Conservation (phyloP, 2,329 filamentous ascomycete genomes). For the Aspergillus clavatus region DNA sequence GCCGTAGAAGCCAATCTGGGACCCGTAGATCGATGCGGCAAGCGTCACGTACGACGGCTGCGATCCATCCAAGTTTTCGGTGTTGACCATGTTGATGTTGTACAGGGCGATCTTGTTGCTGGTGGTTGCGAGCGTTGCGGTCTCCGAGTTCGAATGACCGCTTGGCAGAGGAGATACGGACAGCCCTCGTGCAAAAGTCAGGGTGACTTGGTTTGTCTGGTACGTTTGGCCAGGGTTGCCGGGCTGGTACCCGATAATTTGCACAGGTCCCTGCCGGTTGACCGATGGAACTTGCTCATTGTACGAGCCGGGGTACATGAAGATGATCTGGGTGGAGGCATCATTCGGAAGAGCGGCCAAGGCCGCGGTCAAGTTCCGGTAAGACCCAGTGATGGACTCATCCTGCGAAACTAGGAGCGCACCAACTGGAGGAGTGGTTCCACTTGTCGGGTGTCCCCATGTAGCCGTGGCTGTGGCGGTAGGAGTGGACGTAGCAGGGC, state of each 20-base stretch:
- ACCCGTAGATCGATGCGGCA: conserved; percentile 10
- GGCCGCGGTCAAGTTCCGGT: conserved; percentile 33
- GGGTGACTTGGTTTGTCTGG: conserved; percentile 11
- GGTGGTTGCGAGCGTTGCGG: conserved; percentile 18
- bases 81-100: conserved; percentile 16
- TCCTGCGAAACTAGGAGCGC: conserved; percentile 42
- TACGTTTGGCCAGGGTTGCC: conserved; percentile 17
- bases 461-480: background rate
- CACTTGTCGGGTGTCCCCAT: conserved; percentile 39
- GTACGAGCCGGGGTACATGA: conserved; percentile 25
- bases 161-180: conserved; percentile 20
- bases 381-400: conserved; percentile 26
- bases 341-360: conserved; percentile 34
- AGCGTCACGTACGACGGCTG: conserved; percentile 17
- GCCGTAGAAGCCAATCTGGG: conserved; percentile 43
- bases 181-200: conserved; percentile 20
- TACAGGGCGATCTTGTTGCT: conserved; percentile 19
- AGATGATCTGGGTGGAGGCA: conserved; percentile 31
- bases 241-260: conserved; percentile 16
- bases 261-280: conserved; percentile 14
- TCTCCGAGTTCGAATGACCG: conserved; percentile 22
- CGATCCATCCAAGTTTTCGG: conserved; percentile 25
- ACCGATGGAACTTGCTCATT: conserved; percentile 19
- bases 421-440: conserved; percentile 37
- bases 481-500: conserved; percentile 13